Evolutionary conservation across 208 protist genomes (phyloP), one percentile per base, ranked within the genome.

Genomic region (Trypanosomatidae sp.): DNA sequence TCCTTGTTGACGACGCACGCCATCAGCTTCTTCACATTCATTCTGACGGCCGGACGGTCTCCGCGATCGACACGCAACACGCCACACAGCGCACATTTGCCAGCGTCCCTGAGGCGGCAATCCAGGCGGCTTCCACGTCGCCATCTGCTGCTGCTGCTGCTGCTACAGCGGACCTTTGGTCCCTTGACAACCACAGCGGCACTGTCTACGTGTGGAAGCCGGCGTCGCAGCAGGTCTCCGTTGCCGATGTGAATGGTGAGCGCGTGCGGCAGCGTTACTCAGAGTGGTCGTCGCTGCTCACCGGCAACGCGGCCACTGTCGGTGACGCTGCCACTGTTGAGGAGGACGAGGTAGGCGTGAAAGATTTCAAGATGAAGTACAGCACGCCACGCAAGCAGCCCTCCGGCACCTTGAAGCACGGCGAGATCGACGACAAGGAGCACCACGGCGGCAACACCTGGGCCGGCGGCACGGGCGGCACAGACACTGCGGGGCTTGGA

Each of bases 371-470:
- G 69, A 92, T 96, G 85, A 69, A 77, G 69, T 96, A 94, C 81
- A 91, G 82, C 76, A 91, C 39, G 7, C 85, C 88, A 30, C 86
- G 75, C 49, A 90, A 91, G 71, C 76, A 93, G 81, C 84, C 90
- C 3, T 90, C 88, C 12, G 84, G 87, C 56, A 84, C 83, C 36
- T 73, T 95, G 30, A 98, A 98, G 82, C 93, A 97, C 73, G 95
- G 93, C 69, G 86, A 96, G 80, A 79, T 90, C 15, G 93, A 98
- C 70, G 85, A 97, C 80, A 85, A 90, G 62, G 91, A 95, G 50
- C 96, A 98, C 80, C 91, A 96, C 72, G 95, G 94, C 19, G 95
- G 95, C 47, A 98, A 98, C 80, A 97, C 85, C 15, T 98, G 90
- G 86, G 95, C 95, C 0, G 95, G 95, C 46, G 95, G 95, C 28